These are phyloP conservation scores for Cymbopogon flexuosus DNA, from an alignment of 202 grass and related monocot species.

Conservation along the genomic window DNA sequence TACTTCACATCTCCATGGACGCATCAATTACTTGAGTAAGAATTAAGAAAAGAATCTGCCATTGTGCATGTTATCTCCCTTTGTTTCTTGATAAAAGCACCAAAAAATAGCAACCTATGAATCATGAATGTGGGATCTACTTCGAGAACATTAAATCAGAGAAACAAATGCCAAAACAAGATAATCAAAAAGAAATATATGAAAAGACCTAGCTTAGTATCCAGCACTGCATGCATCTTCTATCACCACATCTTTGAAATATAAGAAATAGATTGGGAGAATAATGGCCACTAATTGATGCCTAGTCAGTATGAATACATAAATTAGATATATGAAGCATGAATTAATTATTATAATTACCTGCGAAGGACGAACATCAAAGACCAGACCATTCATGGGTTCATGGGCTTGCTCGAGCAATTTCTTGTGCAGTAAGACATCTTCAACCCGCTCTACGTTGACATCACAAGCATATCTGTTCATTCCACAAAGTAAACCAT, in stretches of 20 bases:
- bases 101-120: not conserved
- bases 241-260: not conserved
- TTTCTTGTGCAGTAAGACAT: constrained; percentile 80
- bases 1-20: not conserved
- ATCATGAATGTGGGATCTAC: not conserved
- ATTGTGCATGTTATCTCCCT: not conserved
- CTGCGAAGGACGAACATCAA: constrained; percentile 59
- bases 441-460: constrained; percentile 74
- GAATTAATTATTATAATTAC: constrained; percentile 29
- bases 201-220: not conserved
- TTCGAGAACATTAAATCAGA: not conserved
- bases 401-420: constrained; percentile 70
- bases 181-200: not conserved
- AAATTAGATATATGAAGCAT: not conserved
- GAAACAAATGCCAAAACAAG: not conserved
- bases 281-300: not conserved
- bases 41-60: not conserved
- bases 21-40: not conserved
- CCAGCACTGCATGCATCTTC: not conserved
- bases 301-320: not conserved
- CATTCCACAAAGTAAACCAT: not conserved
- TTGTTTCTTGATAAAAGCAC: not conserved
- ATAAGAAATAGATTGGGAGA: not conserved
- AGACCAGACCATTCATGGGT: constrained; percentile 56
- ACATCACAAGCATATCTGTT: constrained; percentile 85